Conservation (phyloP, 1,284 basidiomycete genomes). For the Cryptococcus wingfieldii region DNA sequence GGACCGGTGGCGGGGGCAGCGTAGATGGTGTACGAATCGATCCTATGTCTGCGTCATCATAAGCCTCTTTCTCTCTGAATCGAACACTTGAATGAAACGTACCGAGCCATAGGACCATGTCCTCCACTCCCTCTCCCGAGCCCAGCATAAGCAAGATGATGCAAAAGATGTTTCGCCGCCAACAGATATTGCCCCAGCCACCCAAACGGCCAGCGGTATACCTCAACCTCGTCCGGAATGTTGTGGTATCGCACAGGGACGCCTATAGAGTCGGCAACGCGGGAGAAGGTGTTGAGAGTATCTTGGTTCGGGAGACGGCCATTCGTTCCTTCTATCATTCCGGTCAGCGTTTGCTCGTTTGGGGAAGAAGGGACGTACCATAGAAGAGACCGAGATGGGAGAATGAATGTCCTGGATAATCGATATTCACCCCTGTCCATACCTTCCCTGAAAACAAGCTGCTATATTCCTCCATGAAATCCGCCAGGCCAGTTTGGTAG, state of each 20-base stretch:
- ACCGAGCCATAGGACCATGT: constrained; percentile 48
- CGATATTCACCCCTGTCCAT: constrained; percentile 92
- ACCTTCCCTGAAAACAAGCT: constrained; percentile 71
- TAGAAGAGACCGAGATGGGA: constrained; percentile 87
- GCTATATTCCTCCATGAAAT: constrained; percentile 83
- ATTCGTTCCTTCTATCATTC: constrained; percentile 78
- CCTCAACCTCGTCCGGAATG: constrained; percentile 54
- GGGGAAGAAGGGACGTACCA: constrained; percentile 54
- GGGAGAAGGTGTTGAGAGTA: constrained; percentile 73
- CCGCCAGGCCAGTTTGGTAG: constrained; percentile 84
- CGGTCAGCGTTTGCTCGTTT: background rate
- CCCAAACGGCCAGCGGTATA: background rate
- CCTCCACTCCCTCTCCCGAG: constrained; percentile 47
- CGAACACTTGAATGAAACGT: background rate
- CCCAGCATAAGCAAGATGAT: constrained; percentile 41
- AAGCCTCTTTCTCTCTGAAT: background rate
- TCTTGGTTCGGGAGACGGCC: constrained; percentile 96
- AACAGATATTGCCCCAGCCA: constrained; percentile 19
- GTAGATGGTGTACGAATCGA: constrained; percentile 89
- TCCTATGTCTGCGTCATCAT: constrained; percentile 65
- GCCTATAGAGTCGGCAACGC: constrained; percentile 67
- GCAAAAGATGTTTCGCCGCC: constrained; percentile 31
- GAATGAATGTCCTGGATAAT: constrained; percentile 96
- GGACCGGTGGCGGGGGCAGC: constrained; percentile 83
- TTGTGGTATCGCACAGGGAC: constrained; percentile 75